Evolutionary conservation across 139 green algal species (phyloP), one percentile per base, ranked within the genome.

Genomic region (Chlorella sorokiniana): DNA sequence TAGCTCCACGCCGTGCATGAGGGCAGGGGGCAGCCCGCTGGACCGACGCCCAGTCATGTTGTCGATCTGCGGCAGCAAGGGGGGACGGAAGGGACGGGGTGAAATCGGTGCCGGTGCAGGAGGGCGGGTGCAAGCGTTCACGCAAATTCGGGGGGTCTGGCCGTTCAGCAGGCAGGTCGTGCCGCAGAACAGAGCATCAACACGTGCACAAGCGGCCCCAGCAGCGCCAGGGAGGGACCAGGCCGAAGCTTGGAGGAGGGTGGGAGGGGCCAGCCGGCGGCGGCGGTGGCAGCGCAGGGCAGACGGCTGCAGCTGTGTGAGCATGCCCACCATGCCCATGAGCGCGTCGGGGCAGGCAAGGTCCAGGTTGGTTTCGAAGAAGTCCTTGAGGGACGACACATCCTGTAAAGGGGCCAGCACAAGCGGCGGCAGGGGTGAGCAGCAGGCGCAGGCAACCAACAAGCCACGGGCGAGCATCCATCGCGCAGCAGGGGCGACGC

Each of bases 331-430:
- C 71, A 37, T n/a, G 27, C 71, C 71, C 71, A 78, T 78, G 48
- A 78, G 71, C 9, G 52, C 54, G 10, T 81, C 75, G 3, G 75
- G 59, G 59, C 42, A 40, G 0, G 88, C 89, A 59, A 97, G 90
- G 52, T 81, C 71, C 74, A 97, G 75, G 81, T 97, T 96, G 59
- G 92, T 79, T 41, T 97, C 82, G 76, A 92, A 96, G 76, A 95
- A 97, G 29, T 95, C 91, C 62, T 91, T 78, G 69, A 93, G 85
- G 51, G 35, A 85, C 31, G 75, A 80, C n/a, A 93, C 85, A 20
- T 92, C 87, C 78, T 86, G 86, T 79, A 71, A 29, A 23, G 23
- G n/a, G 23, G 23, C 18, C 56, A 29, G 56, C 56, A 65, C 18
- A 16, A 65, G 22, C 56, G 16, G 56, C 16, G 23, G 56, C 18